Base-by-base conservation (phyloP, 169 alveolate species). In the Eimeria acervulina region DNA sequence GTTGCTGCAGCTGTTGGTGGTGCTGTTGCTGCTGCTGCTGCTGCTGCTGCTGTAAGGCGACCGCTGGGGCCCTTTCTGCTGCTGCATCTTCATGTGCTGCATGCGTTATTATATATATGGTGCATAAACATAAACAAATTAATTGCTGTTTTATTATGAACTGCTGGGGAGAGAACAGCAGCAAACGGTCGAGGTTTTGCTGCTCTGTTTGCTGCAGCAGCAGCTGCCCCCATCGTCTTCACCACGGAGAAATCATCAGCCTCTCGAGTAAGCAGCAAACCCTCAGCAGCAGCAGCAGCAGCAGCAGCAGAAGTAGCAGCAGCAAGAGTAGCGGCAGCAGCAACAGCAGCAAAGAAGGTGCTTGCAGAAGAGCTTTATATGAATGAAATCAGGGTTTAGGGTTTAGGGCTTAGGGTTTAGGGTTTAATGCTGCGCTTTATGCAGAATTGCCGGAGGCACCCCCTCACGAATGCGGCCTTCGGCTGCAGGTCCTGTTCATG, bases 351-450 rank as follows among this genome's bases (percentile, higher is more conserved):
- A 5, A 47, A 12, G 55, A 12, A 47, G 12, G 55, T 47, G n/a
- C n/a, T n/a, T n/a, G n/a, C n/a, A n/a, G n/a, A n/a, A n/a, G n/a
- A n/a, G n/a, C n/a, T n/a, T n/a, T n/a, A n/a, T n/a, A n/a, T 47
- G 55, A 47, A 47, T 47, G 12, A 7, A 47, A 47, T 47, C 55
- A 36, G 61, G 31, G 80, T 26, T 26, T 28, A 28, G 80, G 80
- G 80, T n/a, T 68, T 68, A 26, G 36, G 80, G 80, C 2, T 68
- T 68, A 68, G 80, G 80, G 80, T 68, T 68, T 68, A 33, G 80
- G 80, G 80, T 68, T n/a, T 68, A 4, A 5, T 68, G 80, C 21
- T 33, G 36, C 80, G 80, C 3, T 68, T 4, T 68, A 6, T 68
- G 19, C 80, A 68, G 80, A 68, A 28, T 68, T 42, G 40, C 38